phyloP scores from a whole-genome alignment of 805 yeast genomes.

The Candida loeiensis region DNA sequence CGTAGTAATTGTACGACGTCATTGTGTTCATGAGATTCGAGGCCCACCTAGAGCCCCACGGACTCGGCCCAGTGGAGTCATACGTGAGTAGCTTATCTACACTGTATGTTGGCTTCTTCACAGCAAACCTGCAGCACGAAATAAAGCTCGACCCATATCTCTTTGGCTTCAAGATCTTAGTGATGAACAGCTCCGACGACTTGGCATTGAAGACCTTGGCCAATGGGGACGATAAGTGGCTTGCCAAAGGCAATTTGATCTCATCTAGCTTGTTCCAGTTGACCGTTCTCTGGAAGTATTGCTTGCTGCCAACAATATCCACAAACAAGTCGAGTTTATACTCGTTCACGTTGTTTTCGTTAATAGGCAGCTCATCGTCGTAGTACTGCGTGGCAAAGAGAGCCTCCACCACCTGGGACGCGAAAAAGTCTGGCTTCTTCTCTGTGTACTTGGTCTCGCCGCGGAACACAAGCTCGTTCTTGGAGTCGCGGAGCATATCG shows the following conservation, averaged over 20 bases:
- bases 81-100: conserved; percentile 26
- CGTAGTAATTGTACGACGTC: conserved; percentile 33
- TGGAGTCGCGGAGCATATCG: conserved; percentile 22
- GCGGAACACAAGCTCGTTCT: conserved; percentile 33
- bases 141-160: conserved; percentile 27
- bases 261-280: conserved; percentile 28
- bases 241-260: conserved; percentile 26
- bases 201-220: conserved; percentile 25
- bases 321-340: conserved; percentile 35
- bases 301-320: conserved; percentile 40
- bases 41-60: conserved; percentile 38
- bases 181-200: conserved; percentile 29
- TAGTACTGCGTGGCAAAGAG: conserved; percentile 23
- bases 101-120: conserved; percentile 31
- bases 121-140: conserved; percentile 32
- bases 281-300: conserved; percentile 31
- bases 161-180: conserved; percentile 38
- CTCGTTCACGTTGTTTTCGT: conserved; percentile 18
- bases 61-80: conserved; percentile 22
- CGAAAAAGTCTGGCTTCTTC: conserved; percentile 37
- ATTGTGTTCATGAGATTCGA: conserved; percentile 28
- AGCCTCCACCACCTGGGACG: conserved; percentile 34
- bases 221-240: conserved; percentile 15
- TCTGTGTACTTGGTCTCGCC: conserved; percentile 31
- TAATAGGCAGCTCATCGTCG: conserved; percentile 18